These are phyloP conservation scores for Anisodus acutangulus DNA, from an alignment of 257 asterid species.

Conservation along the genomic window DNA sequence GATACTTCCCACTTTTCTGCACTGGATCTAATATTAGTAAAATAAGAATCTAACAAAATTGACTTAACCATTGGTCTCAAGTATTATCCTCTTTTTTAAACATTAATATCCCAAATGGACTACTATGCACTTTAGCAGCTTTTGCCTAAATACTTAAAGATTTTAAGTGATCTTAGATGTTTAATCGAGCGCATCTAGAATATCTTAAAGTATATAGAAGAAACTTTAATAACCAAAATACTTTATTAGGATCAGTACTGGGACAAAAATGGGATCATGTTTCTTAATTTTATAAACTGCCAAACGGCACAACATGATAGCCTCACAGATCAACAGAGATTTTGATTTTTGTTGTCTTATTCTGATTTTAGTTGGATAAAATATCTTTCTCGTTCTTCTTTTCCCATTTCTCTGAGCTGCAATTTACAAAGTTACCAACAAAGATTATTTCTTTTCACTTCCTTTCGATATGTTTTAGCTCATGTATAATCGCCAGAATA, in stretches of 20 bases:
- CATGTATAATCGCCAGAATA: neutral
- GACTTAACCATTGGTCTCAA: neutral
- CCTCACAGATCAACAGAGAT: neutral
- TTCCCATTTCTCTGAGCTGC: constrained; percentile 1
- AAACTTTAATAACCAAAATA: neutral
- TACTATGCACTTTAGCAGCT: neutral
- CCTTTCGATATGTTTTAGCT: neutral
- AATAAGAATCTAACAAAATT: neutral
- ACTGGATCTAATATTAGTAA: neutral
- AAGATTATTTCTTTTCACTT: neutral
- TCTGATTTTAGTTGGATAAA: neutral
- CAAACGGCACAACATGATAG: neutral
- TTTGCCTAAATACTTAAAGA: neutral
- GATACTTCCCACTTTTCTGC: neutral
- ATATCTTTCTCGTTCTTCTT: neutral
- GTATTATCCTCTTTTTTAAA: neutral
- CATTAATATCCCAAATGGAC: too few relatives aligned
- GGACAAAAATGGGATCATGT: neutral
- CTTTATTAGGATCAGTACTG: neutral
- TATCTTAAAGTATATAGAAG: neutral
- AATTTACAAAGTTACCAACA: neutral
- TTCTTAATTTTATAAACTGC: neutral
- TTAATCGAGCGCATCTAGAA: neutral
- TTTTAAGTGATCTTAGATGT: neutral
- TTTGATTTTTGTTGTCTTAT: constrained; percentile 6